Base-by-base conservation (phyloP, 495 filamentous ascomycete species). In the Penicillium fimorum region DNA sequence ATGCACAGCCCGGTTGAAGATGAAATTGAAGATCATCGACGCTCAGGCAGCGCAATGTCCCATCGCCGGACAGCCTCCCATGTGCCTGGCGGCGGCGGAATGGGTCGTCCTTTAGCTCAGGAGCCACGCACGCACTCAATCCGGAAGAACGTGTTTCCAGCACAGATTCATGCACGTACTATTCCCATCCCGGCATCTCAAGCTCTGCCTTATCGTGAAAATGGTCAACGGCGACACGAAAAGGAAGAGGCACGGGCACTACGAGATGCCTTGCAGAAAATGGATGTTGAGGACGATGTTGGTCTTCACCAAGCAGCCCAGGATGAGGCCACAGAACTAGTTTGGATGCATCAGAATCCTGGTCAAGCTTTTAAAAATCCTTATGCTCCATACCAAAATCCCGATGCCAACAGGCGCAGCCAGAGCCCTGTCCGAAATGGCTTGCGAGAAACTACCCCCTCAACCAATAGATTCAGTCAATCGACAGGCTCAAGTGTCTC, bases 301-400 rank as follows among this genome's bases (percentile, higher is more conserved):
- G 79, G 82, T 27, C 55, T 96, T 24, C 86, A 92, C 61, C 69
- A 82, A 9, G 89, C 87, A 22, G 92, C 92, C 9, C 85, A 92
- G 56, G 82, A 92, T 55, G 92, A 96, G 68, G 92, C 92, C 1
- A 87, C 90, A 4, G 88, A 96, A 63, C 77, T 96, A 4, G 91
- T 96, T 20, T 94, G 85, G 83, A 85, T 85, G 66, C 91, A 96
- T 64, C 83, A 88, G 61, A 83, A 94, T 61, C 81, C 84, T 0
- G 82, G 79, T 1, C 69, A 82, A 25, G 78, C 82, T 0, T 73
- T 72, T 20, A 76, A 73, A 45, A 79, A 80, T 56, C 76, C 82
- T 5, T 79, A 84, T 45, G 83, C 84, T 11, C 82, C 86, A 22
- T 90, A 87, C 62, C 69, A 63, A 27, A 81, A 74, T 59, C 78